Conservation (phyloP, 345 rosid genomes). For the Geranium rotundifolium region DNA sequence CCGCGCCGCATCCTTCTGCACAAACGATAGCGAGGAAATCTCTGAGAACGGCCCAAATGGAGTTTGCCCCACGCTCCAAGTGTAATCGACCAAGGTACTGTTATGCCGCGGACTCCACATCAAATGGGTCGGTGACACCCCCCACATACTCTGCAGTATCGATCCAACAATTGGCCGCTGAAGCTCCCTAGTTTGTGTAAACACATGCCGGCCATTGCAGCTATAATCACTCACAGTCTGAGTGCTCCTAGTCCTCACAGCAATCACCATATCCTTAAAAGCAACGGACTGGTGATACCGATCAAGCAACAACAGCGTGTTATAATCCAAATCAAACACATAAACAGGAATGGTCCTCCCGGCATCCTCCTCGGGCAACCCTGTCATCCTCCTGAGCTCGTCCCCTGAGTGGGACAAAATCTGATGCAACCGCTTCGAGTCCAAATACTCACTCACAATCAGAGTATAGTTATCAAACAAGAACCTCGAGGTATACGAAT, state of each 20-base stretch:
- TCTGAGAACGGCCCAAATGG: slow-evolving; percentile 98
- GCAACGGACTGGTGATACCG: slow-evolving; percentile 87
- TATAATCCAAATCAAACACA: slow-evolving; percentile 80
- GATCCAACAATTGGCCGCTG: slow-evolving; percentile 87
- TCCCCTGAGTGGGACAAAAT: slow-evolving; percentile 66
- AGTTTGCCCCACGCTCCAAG: slow-evolving; percentile 96
- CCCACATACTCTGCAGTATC: slow-evolving; percentile 98
- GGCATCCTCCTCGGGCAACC: slow-evolving; percentile 63
- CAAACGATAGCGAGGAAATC: slow-evolving; percentile 60
- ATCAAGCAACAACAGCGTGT: slow-evolving; percentile 57
- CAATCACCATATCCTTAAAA: slow-evolving; percentile 85
- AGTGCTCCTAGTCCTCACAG: slow-evolving; percentile 73
- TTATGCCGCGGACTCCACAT: slow-evolving; percentile 82
- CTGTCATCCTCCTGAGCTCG: slow-evolving; percentile 62
- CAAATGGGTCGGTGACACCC: slow-evolving; percentile 86
- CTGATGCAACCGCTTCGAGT: slow-evolving; percentile 86
- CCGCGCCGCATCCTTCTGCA: slow-evolving; percentile 89
- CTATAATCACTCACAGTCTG: slow-evolving; percentile 93
- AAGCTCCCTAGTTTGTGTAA: slow-evolving; percentile 68
- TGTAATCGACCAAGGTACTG: slow-evolving; percentile 73
- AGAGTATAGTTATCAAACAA: slow-evolving; percentile 88
- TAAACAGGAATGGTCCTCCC: slow-evolving; percentile 81
- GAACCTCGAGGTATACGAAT: slow-evolving; percentile 89
- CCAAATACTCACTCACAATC: slow-evolving; percentile 94
- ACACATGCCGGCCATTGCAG: slow-evolving; percentile 86